Percentiles rank a stretch among this genome's conserved stretches.
These are phyloP conservation scores for Ophiostoma australiae DNA, from an alignment of 2,329 filamentous ascomycete genomes.

Conservation along the genomic window DNA sequence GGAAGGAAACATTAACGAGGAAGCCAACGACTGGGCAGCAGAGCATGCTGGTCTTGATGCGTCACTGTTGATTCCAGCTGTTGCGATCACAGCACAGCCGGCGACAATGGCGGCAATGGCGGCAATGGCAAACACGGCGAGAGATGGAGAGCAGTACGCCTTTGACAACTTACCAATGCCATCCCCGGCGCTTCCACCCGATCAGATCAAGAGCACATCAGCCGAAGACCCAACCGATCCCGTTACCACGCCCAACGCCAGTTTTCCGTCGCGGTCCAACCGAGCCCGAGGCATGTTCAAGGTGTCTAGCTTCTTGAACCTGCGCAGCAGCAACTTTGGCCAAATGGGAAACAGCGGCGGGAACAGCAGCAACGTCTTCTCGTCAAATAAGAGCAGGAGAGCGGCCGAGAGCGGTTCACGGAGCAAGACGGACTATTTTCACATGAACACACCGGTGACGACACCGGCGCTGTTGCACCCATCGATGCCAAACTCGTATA, in stretches of 20 bases:
- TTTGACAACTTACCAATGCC: not conserved
- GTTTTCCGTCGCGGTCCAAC: not conserved
- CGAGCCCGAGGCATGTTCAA: constrained; percentile 19
- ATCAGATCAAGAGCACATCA: not conserved
- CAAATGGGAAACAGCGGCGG: not conserved
- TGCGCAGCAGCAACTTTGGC: constrained; percentile 22
- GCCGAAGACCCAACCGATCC: not conserved
- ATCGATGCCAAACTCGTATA: not conserved
- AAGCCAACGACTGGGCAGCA: not conserved
- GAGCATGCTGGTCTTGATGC: not conserved
- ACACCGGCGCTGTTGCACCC: not conserved
- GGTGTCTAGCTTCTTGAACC: constrained; percentile 29
- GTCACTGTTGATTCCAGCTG: not conserved
- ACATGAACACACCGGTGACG: not conserved
- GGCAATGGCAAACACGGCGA: not conserved
- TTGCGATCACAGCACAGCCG: not conserved
- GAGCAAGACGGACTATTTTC: not conserved
- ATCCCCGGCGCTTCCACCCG: not conserved
- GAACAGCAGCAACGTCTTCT: not conserved
- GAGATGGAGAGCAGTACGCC: not conserved
- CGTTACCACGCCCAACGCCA: not conserved
- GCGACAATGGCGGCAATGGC: not conserved
- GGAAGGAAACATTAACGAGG: not conserved
- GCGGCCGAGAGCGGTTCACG: not conserved
- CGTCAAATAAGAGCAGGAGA: not conserved